phyloP scores from a whole-genome alignment of 1,139 yeast species.

The Geotrichum cucujoidarum region DNA sequence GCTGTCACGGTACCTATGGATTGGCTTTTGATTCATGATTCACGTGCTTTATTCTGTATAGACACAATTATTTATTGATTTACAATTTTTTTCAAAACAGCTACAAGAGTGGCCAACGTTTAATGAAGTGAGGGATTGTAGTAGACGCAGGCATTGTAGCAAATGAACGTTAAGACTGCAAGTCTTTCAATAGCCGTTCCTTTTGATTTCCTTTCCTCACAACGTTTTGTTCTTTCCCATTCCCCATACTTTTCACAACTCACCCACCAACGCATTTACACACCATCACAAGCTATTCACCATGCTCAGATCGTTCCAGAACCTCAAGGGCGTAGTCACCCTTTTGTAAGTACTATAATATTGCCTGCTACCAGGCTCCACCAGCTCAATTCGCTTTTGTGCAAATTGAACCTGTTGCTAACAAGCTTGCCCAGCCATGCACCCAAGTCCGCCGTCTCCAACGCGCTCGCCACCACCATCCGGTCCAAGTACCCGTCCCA shows the following conservation, averaged over 20 bases:
- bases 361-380: too few relatives aligned
- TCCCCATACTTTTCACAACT: too few relatives aligned
- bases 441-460: slow-evolving; percentile 27
- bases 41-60: too few relatives aligned
- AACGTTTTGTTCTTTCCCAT: background rate
- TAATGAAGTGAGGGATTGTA: too few relatives aligned
- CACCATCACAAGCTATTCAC: background rate
- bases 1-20: too few relatives aligned
- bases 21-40: too few relatives aligned
- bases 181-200: background rate
- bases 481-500: slow-evolving; percentile 26
- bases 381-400: background rate
- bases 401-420: slow-evolving; percentile 9
- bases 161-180: too few relatives aligned
- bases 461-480: slow-evolving; percentile 24
- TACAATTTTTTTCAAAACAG: too few relatives aligned
- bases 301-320: slow-evolving; percentile 30
- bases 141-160: too few relatives aligned
- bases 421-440: slow-evolving; percentile 25
- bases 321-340: slow-evolving; percentile 30
- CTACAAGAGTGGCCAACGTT: too few relatives aligned
- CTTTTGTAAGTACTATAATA: slow-evolving; percentile 29
- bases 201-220: background rate
- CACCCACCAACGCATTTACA: background rate
- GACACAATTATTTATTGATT: too few relatives aligned